Conservation (phyloP, 768 basidiomycete genomes). For the Rickenella mellea region DNA sequence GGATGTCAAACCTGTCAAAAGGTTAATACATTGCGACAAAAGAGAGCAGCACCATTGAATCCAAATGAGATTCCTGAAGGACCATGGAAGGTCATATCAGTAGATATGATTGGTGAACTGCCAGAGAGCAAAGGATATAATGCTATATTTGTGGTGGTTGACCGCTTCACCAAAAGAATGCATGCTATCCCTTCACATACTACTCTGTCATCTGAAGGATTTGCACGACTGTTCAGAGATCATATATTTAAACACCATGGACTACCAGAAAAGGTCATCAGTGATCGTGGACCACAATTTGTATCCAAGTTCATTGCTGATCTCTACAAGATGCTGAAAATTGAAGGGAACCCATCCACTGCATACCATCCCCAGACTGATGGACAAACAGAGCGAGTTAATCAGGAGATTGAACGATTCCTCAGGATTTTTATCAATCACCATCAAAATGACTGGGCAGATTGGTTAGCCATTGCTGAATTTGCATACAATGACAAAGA, state of each 20-base stretch:
- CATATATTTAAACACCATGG: conserved; percentile 19
- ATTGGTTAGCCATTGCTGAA: conserved; percentile 21
- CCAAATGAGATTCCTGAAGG: not conserved
- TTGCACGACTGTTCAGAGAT: conserved; percentile 12
- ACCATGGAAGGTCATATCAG: conserved; percentile 24
- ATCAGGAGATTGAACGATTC: conserved; percentile 30
- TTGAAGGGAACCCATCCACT: conserved; percentile 24
- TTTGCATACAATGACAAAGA: conserved; percentile 25
- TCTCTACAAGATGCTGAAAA: conserved; percentile 20
- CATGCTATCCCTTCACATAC: conserved; percentile 12
- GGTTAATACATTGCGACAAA: no score
- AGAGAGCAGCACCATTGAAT: no score
- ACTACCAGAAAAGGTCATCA: conserved; percentile 15
- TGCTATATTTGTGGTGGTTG: conserved; percentile 28
- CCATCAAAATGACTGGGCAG: conserved; percentile 24
- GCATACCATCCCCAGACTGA: conserved; percentile 33
- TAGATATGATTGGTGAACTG: conserved; percentile 27
- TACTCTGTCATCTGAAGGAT: conserved; percentile 11
- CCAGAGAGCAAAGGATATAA: conserved; percentile 22
- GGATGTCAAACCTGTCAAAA: no score
- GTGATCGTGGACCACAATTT: conserved; percentile 15
- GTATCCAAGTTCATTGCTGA: conserved; percentile 21
- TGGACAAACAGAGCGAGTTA: conserved; percentile 30
- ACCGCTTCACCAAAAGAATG: no score
- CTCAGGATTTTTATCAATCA: conserved; percentile 24